A percentile compares a stretch with the other conserved stretches of the same genome.
Evolutionary conservation across 805 yeast genomes (phyloP).

Genomic region (Myxozyma neglecta): DNA sequence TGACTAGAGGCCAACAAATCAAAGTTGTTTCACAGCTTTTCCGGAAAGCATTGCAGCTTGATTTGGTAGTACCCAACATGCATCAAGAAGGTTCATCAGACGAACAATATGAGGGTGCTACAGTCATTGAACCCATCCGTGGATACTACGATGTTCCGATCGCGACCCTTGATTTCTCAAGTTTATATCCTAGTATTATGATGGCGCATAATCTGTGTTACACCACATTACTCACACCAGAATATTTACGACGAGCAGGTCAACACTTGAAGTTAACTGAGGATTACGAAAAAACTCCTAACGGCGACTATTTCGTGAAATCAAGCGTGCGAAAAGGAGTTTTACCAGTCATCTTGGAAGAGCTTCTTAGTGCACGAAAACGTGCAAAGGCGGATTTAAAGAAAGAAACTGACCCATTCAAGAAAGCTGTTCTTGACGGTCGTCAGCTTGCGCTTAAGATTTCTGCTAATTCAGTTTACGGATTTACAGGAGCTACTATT

Average conservation of each 20-base stretch:
- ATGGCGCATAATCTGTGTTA: constrained; percentile 98
- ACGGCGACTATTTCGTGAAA: constrained; percentile 87
- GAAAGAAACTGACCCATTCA: constrained; percentile 92
- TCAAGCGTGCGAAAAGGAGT: constrained; percentile 71
- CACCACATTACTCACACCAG: constrained; percentile 78
- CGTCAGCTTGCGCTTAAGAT: constrained; percentile 94
- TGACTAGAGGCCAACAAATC: constrained; percentile 95
- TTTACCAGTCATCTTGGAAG: constrained; percentile 86
- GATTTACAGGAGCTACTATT: constrained; percentile 98
- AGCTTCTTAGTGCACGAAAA: constrained; percentile 86
- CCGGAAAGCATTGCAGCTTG: constrained; percentile 84
- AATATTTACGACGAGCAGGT: constrained; percentile 41
- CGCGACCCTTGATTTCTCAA: constrained; percentile 96
- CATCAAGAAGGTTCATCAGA: constrained; percentile 76
- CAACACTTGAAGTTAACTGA: constrained; percentile 62
- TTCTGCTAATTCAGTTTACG: constrained; percentile 97
- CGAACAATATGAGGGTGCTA: constrained; percentile 97
- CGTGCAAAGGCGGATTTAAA: constrained; percentile 87
- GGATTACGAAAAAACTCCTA: constrained; percentile 87
- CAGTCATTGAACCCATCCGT: constrained; percentile 93
- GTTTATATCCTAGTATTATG: constrained; percentile 96
- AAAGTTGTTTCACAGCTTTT: constrained; percentile 94
- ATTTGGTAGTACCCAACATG: constrained; percentile 88
- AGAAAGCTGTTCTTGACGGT: constrained; percentile 90
- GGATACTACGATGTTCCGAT: constrained; percentile 97